Evolutionary conservation across 2,329 filamentous ascomycete genomes (phyloP).

Genomic region (Phialemoniopsis sp.): DNA sequence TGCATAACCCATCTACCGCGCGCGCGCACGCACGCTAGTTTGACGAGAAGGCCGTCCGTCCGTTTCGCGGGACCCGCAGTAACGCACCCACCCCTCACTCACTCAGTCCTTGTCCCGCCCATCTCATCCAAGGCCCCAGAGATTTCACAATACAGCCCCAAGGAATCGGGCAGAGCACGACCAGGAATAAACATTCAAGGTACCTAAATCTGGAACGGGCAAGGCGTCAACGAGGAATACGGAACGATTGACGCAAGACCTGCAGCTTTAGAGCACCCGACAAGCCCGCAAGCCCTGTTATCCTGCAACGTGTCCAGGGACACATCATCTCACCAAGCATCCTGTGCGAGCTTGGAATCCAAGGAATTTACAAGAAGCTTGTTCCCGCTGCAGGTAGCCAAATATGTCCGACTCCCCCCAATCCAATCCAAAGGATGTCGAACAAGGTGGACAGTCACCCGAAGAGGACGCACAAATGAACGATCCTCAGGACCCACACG

Average conservation of each 20-base stretch:
- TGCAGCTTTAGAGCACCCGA: conserved; percentile 38
- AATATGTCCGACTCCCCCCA: conserved; percentile 87
- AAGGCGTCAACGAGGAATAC: too few relatives aligned
- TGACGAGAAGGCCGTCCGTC: too few relatives aligned
- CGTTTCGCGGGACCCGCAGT: conserved; percentile 26
- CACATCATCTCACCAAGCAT: conserved; percentile 54
- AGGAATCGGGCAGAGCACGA: conserved; percentile 28
- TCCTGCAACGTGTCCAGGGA: conserved; percentile 59
- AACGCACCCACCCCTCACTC: conserved; percentile 24
- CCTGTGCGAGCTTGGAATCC: conserved; percentile 54
- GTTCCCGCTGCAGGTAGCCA: conserved; percentile 66
- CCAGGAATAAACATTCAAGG: conserved; percentile 16
- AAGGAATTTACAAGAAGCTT: conserved; percentile 57
- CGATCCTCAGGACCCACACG: conserved; percentile 75
- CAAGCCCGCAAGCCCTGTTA: conserved; percentile 47
- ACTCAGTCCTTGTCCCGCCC: conserved; percentile 10
- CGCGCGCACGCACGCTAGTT: conserved; percentile 7
- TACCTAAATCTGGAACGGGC: too few relatives aligned
- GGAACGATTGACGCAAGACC: conserved; percentile 47
- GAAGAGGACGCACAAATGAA: conserved; percentile 96
- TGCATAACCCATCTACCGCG: conserved; percentile 12
- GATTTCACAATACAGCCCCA: conserved; percentile 36
- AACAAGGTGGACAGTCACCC: conserved; percentile 87
- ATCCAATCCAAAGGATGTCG: conserved; percentile 92
- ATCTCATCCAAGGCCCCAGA: conserved; percentile 12